Conservation (phyloP, 768 basidiomycete species). For the Tubosaeta sp. region DNA sequence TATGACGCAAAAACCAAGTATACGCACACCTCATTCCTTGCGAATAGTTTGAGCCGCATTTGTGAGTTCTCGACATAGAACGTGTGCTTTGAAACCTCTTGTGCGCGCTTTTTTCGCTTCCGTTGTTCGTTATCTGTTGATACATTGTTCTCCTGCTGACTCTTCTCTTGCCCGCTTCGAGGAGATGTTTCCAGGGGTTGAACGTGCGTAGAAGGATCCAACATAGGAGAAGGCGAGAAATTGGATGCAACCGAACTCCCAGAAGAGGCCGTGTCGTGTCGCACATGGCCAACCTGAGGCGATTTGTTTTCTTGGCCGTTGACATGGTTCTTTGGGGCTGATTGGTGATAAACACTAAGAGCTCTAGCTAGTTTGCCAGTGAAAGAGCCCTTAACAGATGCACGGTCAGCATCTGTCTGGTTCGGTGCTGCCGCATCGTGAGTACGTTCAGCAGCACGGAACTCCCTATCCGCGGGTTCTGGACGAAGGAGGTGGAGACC, state of each 20-base stretch:
- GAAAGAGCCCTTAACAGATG: slow-evolving; percentile 47
- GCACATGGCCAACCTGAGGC: slow-evolving; percentile 1
- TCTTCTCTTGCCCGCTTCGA: slow-evolving; percentile 16
- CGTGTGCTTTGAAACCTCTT: slow-evolving; percentile 85
- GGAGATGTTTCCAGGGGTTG: slow-evolving; percentile 43
- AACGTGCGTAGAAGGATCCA: slow-evolving; percentile 77
- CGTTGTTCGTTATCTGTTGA: slow-evolving; percentile 36
- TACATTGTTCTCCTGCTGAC: slow-evolving; percentile 17
- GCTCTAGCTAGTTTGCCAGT: slow-evolving; percentile 42
- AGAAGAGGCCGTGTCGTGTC: slow-evolving; percentile 23
- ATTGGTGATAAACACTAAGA: slow-evolving; percentile 34
- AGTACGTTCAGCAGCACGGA: slow-evolving; percentile 14
- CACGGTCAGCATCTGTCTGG: slow-evolving; percentile 32
- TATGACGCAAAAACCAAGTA: background rate
- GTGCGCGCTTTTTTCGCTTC: slow-evolving; percentile 43
- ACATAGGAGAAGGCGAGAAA: slow-evolving; percentile 50
- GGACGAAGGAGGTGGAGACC: slow-evolving; percentile 66
- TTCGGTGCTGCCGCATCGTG: slow-evolving; percentile 16
- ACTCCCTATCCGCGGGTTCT: slow-evolving; percentile 26
- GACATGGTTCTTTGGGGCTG: slow-evolving; percentile 10
- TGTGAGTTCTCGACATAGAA: slow-evolving; percentile 94
- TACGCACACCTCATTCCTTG: slow-evolving; percentile 70
- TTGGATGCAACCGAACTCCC: slow-evolving; percentile 37
- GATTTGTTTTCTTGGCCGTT: slow-evolving; percentile 5
- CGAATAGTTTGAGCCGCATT: slow-evolving; percentile 78